Base-by-base conservation (phyloP, 805 yeast genomes). In the Zygosaccharomyces siamensis region DNA sequence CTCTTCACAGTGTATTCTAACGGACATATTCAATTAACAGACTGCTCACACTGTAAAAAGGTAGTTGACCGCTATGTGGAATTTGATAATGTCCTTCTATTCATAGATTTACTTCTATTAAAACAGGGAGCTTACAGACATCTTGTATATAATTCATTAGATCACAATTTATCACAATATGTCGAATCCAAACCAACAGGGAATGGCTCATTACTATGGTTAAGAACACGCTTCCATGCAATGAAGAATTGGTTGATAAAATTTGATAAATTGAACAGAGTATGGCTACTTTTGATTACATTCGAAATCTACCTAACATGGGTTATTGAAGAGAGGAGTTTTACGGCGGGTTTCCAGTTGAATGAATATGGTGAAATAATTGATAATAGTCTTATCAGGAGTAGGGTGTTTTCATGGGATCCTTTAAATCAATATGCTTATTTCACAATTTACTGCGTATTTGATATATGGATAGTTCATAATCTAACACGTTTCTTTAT, bases 31-130 rank as follows among this genome's bases (percentile, higher is more conserved):
- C 81, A 86, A 54, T 75, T 89, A 33, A 83, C 95, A 0, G 81
- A 82, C 28, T 93, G 98, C 61, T 69, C 78, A 2, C 64, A 69
- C 26, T 93, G 99, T 64, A 75, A 78, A 27, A 72, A 76, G 44
- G 81, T 86, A 20, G 95, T 89, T 2, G 99, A 93, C 67, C 84
- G 86, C 62, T 93, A 93, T 68, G 83, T 92, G 27, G 99, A 93
- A 64, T 84, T 81, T 54, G 99, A 93, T 64, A 78, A 80, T 48
- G 95, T 92, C 6, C 71, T 93, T 2, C 71, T 92, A 18, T 86
- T 88, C 62, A 82, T 93, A 20, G 98, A 93, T 60, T 74, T 92
- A 39, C 69, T 93, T 46, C 75, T 93, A 10, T 69, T 93, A 57
- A 88, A 90, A 59, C 89, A 93, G 2, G 95, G 85, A 57, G 98